These are phyloP conservation scores for Beauveria sp. DNA, from an alignment of 2,329 filamentous ascomycete genomes.

Conservation along the genomic window DNA sequence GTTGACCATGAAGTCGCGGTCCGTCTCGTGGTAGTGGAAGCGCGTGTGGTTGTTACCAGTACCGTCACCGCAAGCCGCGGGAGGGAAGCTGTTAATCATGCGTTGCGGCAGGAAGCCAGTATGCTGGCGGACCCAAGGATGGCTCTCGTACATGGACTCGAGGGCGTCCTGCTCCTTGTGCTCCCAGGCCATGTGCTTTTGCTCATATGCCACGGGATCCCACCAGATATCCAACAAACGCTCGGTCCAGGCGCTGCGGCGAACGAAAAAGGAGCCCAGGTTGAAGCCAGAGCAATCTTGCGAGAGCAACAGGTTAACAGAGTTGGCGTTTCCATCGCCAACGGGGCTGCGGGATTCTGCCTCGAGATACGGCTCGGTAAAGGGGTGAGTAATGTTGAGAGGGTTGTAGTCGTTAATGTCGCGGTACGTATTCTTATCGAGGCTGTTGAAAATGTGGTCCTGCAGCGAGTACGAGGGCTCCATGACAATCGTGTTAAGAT, in stretches of 20 bases:
- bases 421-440: conserved; percentile 71
- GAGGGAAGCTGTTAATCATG: conserved; percentile 89
- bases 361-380: conserved; percentile 68
- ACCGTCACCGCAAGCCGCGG: conserved; percentile 76
- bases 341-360: conserved; percentile 59
- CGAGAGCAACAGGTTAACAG: conserved; percentile 79
- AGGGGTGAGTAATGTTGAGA: conserved; percentile 83
- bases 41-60: conserved; percentile 55
- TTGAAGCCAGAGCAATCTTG: conserved; percentile 97
- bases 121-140: conserved; percentile 87
- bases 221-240: conserved; percentile 93
- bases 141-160: conserved; percentile 82
- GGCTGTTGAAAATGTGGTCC: conserved; percentile 76
- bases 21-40: conserved; percentile 79
- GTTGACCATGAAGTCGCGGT: conserved; percentile 90
- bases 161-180: conserved; percentile 97
- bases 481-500: conserved; percentile 97
- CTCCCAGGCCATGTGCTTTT: conserved; percentile 98
- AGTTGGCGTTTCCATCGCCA: conserved; percentile 69
- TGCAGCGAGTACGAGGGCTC: conserved; percentile 87
- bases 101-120: conserved; percentile 86
- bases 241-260: conserved; percentile 81
- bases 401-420: conserved; percentile 97
- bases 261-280: conserved; percentile 88
- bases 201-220: conserved; percentile 95